These are phyloP conservation scores for Cercospora beticola DNA, from an alignment of 2,329 filamentous ascomycete species.

Conservation along the genomic window DNA sequence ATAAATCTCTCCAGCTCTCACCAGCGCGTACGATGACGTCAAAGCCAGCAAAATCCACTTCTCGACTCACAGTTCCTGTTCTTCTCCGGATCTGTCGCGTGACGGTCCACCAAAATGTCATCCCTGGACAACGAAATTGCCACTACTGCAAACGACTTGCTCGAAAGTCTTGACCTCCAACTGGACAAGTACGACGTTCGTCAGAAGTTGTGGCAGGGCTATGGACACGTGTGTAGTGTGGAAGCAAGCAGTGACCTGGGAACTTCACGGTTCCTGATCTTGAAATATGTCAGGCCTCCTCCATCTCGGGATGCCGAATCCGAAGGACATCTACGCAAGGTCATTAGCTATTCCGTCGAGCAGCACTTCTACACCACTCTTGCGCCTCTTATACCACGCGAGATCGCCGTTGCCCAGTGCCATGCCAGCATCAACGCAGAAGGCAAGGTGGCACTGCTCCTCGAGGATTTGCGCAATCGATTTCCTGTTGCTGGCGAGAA, in stretches of 20 bases:
- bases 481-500: conserved; percentile 61
- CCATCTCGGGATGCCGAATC: conserved; percentile 41
- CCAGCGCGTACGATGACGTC: conserved; percentile 1
- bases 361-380: conserved; percentile 63
- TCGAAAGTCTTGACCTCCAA: not conserved
- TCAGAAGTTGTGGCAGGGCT: conserved; percentile 32
- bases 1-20: not conserved
- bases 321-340: conserved; percentile 64
- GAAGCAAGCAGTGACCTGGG: conserved; percentile 39
- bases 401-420: conserved; percentile 53
- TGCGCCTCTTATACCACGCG: conserved; percentile 49
- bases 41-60: not conserved
- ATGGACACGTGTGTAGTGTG: conserved; percentile 57
- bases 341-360: conserved; percentile 67
- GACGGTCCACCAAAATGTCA: not conserved
- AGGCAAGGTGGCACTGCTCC: conserved; percentile 54
- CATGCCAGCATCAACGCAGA: conserved; percentile 31
- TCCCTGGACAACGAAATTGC: not conserved
- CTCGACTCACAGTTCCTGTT: not conserved
- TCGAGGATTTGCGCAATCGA: conserved; percentile 55
- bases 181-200: not conserved
- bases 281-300: conserved; percentile 63
- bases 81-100: not conserved
- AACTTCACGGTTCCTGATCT: conserved; percentile 44
- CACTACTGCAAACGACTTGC: not conserved